phyloP scores from a whole-genome alignment of 495 filamentous ascomycete genomes.

The Daldinia concentrica region DNA sequence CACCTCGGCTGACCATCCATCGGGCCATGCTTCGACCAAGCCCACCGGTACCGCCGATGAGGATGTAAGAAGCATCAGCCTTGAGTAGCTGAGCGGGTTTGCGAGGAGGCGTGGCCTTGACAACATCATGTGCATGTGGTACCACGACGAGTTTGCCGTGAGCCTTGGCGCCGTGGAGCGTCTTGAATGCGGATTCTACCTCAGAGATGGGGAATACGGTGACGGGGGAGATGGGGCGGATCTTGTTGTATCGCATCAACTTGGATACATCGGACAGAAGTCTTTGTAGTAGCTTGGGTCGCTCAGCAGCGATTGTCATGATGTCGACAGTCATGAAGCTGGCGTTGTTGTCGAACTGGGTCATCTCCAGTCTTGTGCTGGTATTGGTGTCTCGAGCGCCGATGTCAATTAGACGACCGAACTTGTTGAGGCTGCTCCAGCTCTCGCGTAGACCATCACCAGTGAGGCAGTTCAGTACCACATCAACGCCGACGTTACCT shows the following conservation, averaged over 20 bases:
- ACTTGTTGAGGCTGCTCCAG: constrained; percentile 60
- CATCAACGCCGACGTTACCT: constrained; percentile 65
- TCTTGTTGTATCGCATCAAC: constrained; percentile 52
- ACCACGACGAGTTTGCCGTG: constrained; percentile 68
- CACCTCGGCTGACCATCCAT: constrained; percentile 69
- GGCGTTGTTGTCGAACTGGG: constrained; percentile 54
- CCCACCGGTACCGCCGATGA: constrained; percentile 72
- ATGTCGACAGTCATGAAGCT: constrained; percentile 62
- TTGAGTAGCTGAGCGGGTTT: constrained; percentile 50
- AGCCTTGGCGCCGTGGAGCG: constrained; percentile 63
- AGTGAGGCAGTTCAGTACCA: constrained; percentile 68
- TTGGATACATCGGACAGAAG: constrained; percentile 54
- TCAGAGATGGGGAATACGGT: constrained; percentile 61
- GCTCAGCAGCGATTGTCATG: constrained; percentile 51
- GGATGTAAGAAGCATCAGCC: constrained; percentile 63
- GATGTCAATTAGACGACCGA: constrained; percentile 60
- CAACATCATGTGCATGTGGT: constrained; percentile 49
- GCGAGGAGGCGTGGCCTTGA: constrained; percentile 51
- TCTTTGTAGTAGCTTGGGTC: constrained; percentile 50
- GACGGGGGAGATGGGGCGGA: constrained; percentile 53
- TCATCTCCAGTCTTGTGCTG: constrained; percentile 54
- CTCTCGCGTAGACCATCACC: constrained; percentile 56
- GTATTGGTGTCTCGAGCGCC: constrained; percentile 52
- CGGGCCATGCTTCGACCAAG: constrained; percentile 67
- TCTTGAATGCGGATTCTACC: constrained; percentile 64